Conservation (phyloP, 2,329 filamentous ascomycete genomes). For the Cladosporium sp. region DNA sequence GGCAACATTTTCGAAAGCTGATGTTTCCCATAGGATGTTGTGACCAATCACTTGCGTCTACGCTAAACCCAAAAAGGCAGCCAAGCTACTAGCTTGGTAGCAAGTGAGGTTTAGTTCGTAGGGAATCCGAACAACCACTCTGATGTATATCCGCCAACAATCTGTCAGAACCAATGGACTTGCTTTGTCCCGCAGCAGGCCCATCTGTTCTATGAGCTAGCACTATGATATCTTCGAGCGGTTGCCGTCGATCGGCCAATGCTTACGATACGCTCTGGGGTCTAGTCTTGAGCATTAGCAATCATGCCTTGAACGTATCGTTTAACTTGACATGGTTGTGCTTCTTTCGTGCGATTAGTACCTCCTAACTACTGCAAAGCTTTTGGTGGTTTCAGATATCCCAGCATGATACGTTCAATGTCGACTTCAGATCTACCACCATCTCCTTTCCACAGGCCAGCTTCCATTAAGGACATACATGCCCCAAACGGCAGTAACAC, state of each 20-base stretch:
- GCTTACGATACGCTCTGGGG: neutral
- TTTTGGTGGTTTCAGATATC: too few relatives aligned
- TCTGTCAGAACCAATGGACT: neutral
- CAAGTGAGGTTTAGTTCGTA: neutral
- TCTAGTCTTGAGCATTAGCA: too few relatives aligned
- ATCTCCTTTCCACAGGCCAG: too few relatives aligned
- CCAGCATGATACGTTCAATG: too few relatives aligned
- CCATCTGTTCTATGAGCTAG: neutral
- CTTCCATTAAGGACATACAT: too few relatives aligned
- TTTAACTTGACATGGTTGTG: too few relatives aligned
- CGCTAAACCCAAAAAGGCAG: conserved; percentile 12
- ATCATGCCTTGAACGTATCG: too few relatives aligned
- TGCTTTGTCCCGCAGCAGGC: neutral
- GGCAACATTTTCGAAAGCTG: neutral
- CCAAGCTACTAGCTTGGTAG: conserved; percentile 9
- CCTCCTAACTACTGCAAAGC: too few relatives aligned
- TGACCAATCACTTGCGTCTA: neutral
- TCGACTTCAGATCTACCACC: too few relatives aligned
- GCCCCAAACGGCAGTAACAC: too few relatives aligned
- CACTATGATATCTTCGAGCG: too few relatives aligned
- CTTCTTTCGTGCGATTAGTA: too few relatives aligned
- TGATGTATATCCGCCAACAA: neutral
- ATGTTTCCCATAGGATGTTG: neutral
- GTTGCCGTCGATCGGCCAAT: neutral
- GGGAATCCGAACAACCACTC: neutral